Evolutionary conservation across 2,329 filamentous ascomycete genomes (phyloP).

Genomic region (Claviceps monticola): DNA sequence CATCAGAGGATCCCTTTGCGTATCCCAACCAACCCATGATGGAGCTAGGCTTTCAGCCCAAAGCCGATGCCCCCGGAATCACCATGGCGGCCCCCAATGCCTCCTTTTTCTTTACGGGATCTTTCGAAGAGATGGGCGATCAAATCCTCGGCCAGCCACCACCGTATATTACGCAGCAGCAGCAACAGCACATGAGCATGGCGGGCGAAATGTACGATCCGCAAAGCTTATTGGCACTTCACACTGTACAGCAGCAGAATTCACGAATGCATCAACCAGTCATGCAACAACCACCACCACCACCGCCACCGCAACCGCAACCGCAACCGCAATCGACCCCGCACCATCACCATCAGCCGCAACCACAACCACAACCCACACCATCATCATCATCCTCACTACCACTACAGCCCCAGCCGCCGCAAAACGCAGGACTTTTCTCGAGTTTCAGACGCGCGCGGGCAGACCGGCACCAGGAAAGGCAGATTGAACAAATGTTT

Average conservation of each 20-base stretch:
- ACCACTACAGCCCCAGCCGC: conserved; percentile 10
- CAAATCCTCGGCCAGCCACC: conserved; percentile 59
- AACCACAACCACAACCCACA: conserved; percentile 7
- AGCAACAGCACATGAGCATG: conserved; percentile 26
- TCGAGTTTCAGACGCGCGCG: conserved; percentile 14
- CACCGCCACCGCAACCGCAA: conserved; percentile 8
- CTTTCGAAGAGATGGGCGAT: conserved; percentile 55
- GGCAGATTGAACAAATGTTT: conserved; percentile 37
- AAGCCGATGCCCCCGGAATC: conserved; percentile 18
- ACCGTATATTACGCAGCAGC: conserved; percentile 51
- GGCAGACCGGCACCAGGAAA: conserved; percentile 18
- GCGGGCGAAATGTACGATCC: conserved; percentile 30
- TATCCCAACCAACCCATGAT: conserved; percentile 68
- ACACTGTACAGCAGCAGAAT: conserved; percentile 10
- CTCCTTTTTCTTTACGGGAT: conserved; percentile 36
- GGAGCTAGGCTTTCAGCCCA: conserved; percentile 32
- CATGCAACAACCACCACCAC: conserved; percentile 17
- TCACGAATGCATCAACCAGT: conserved; percentile 3
- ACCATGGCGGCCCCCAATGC: conserved; percentile 23
- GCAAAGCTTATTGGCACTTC: conserved; percentile 28
- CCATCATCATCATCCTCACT: conserved; percentile 11
- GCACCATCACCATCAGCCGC: conserved; percentile 3
- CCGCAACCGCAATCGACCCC: conserved; percentile 13
- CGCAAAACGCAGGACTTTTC: conserved; percentile 16
- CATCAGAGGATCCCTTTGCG: conserved; percentile 61